Evolutionary conservation across 345 rosid species (phyloP).

Genomic region (Bruguiera gymnorhiza): DNA sequence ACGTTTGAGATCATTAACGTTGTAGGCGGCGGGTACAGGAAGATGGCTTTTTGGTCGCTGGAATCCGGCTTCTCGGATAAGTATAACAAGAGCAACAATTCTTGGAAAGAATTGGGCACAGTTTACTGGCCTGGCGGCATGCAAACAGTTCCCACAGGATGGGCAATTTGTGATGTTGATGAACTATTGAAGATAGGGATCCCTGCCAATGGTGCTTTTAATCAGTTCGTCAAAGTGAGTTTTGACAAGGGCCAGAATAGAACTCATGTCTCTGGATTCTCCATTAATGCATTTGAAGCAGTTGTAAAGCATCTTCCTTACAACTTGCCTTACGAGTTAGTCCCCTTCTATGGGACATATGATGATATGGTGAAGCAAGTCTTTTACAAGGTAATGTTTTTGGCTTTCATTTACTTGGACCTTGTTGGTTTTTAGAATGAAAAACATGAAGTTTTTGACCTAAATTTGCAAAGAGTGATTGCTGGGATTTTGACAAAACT

Average conservation of each 20-base stretch:
- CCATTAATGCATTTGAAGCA: conserved; percentile 31
- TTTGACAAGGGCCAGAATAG: conserved; percentile 7
- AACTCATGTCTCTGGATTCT: conserved; percentile 26
- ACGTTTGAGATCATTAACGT: conserved; percentile 31
- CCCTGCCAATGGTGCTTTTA: conserved; percentile 29
- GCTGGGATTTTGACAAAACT: too few relatives aligned
- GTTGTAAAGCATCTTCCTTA: conserved; percentile 21
- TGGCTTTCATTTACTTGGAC: too few relatives aligned
- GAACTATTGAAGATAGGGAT: conserved; percentile 29
- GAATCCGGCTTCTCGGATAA: conserved; percentile 13
- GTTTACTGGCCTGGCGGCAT: conserved; percentile 37
- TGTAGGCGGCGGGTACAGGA: conserved; percentile 28
- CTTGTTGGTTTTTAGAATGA: too few relatives aligned
- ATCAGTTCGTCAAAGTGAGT: conserved; percentile 26
- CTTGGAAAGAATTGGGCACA: conserved; percentile 12
- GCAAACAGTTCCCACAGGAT: conserved; percentile 20
- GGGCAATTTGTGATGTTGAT: conserved; percentile 7
- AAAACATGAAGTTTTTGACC: too few relatives aligned
- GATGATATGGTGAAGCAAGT: conserved; percentile 33
- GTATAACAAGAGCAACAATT: background rate
- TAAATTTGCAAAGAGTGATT: too few relatives aligned
- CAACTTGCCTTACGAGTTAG: conserved; percentile 12
- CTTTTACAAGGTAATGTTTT: conserved; percentile 14
- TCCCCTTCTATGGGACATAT: conserved; percentile 29
- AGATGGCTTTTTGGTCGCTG: conserved; percentile 32